Conservation (phyloP, 495 filamentous ascomycete genomes). For the Penicillium pulvis region DNA sequence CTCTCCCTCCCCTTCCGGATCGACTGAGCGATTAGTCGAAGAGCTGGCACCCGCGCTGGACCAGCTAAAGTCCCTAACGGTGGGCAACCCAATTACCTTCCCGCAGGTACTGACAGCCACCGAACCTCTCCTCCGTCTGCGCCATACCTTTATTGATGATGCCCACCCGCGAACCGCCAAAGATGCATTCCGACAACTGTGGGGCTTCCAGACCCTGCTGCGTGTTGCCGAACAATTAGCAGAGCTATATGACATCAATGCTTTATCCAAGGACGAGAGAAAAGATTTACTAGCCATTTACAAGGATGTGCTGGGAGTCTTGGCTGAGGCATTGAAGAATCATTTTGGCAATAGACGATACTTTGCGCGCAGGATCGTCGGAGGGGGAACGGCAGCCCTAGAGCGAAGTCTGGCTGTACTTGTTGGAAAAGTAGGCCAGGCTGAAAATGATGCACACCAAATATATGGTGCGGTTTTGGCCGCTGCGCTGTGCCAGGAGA, state of each 20-base stretch:
- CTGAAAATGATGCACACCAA: conserved; percentile 66
- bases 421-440: conserved; percentile 54
- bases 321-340: conserved; percentile 74
- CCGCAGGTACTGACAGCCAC: conserved; percentile 38
- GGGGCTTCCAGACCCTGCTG: conserved; percentile 77
- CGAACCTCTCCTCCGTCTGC: conserved; percentile 47
- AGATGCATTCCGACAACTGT: conserved; percentile 81
- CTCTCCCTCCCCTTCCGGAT: conserved; percentile 64
- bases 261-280: conserved; percentile 57
- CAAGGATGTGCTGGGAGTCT: conserved; percentile 66
- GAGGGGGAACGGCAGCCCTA: conserved; percentile 77
- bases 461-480: conserved; percentile 84
- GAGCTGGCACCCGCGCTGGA: conserved; percentile 63
- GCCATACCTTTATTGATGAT: conserved; percentile 59
- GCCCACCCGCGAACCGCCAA: conserved; percentile 50
- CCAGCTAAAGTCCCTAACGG: conserved; percentile 42
- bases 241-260: conserved; percentile 65
- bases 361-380: conserved; percentile 71
- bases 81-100: conserved; percentile 24
- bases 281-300: conserved; percentile 67
- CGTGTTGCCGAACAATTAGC: conserved; percentile 66
- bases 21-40: conserved; percentile 58
- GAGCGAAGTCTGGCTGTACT: conserved; percentile 65
- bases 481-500: conserved; percentile 78
- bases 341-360: conserved; percentile 87